Percentiles rank a stretch among this genome's conserved stretches.
Conservation (phyloP, 2,329 filamentous ascomycete species). For the Dothideomycetidae sp. region DNA sequence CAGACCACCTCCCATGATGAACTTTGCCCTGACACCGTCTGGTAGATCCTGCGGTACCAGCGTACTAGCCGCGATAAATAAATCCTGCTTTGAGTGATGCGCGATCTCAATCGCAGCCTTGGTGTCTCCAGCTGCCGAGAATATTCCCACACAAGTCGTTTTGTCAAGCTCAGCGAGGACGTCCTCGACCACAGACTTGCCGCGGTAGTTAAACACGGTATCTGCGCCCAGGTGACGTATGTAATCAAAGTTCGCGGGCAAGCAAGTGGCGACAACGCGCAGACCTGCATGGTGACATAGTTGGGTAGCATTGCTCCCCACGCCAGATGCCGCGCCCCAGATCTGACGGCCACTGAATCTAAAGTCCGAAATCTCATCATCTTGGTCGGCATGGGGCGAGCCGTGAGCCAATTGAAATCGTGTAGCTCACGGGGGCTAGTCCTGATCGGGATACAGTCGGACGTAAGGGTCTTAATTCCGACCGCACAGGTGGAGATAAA, state of each 20-base stretch:
- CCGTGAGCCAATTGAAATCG: no score
- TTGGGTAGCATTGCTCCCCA: conserved; percentile 23
- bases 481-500: no score
- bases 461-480: no score
- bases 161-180: background rate
- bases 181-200: conserved; percentile 4
- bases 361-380: no score
- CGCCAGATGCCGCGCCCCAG: conserved; percentile 24
- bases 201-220: conserved; percentile 23
- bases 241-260: conserved; percentile 22
- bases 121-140: background rate
- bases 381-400: no score
- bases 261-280: conserved; percentile 22
- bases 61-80: no score
- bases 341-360: no score
- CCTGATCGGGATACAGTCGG: no score
- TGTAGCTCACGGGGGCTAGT: no score
- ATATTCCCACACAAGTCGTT: background rate
- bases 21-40: background rate
- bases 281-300: conserved; percentile 24
- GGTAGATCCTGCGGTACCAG: background rate
- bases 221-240: conserved; percentile 19
- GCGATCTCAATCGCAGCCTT: background rate
- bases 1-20: conserved; percentile 27
- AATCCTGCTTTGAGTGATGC: no score